These are phyloP conservation scores for Mycena amicta DNA, from an alignment of 768 basidiomycete species.

Conservation along the genomic window DNA sequence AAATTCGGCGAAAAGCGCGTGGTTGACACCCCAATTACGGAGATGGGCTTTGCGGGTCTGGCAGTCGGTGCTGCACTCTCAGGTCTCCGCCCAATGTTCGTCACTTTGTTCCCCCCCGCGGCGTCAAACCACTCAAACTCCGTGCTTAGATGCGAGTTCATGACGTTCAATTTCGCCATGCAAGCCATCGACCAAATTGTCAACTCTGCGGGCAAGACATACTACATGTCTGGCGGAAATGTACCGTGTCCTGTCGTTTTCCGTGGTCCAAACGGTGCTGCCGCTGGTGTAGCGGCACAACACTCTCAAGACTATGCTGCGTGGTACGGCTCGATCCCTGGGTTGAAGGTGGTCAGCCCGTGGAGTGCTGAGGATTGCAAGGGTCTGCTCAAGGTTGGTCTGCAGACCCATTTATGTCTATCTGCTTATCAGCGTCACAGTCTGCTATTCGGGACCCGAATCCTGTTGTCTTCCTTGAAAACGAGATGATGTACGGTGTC, in stretches of 20 bases:
- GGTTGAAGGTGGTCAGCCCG: constrained; percentile 96
- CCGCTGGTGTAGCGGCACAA: constrained; percentile 94
- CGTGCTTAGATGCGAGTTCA: constrained; percentile 87
- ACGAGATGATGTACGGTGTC: constrained; percentile 98
- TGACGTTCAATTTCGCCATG: constrained; percentile 99
- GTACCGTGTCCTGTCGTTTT: constrained; percentile 98
- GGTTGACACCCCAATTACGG: constrained; percentile 95
- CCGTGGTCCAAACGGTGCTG: constrained; percentile 99
- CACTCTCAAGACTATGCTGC: constrained; percentile 98
- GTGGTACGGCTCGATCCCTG: constrained; percentile 92
- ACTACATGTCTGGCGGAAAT: constrained; percentile 99
- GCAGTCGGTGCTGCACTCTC: constrained; percentile 94
- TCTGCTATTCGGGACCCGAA: constrained; percentile 97
- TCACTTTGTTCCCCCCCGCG: constrained; percentile 8
- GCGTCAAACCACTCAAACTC: constrained; percentile 19
- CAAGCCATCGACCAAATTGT: constrained; percentile 99
- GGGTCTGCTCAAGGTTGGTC: constrained; percentile 93
- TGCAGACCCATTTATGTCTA: constrained; percentile 18
- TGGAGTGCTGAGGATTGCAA: constrained; percentile 99
- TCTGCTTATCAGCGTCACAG: constrained; percentile 38
- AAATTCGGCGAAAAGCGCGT: constrained; percentile 99
- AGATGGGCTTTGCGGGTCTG: constrained; percentile 98
- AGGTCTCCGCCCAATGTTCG: constrained; percentile 90
- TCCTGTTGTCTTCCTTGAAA: constrained; percentile 98
- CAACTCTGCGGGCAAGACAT: constrained; percentile 99